A percentile compares a stretch with the other conserved stretches of the same genome.
Evolutionary conservation across 2,329 filamentous ascomycete species (phyloP).

Genomic region (Chaetomium olivaceum): DNA sequence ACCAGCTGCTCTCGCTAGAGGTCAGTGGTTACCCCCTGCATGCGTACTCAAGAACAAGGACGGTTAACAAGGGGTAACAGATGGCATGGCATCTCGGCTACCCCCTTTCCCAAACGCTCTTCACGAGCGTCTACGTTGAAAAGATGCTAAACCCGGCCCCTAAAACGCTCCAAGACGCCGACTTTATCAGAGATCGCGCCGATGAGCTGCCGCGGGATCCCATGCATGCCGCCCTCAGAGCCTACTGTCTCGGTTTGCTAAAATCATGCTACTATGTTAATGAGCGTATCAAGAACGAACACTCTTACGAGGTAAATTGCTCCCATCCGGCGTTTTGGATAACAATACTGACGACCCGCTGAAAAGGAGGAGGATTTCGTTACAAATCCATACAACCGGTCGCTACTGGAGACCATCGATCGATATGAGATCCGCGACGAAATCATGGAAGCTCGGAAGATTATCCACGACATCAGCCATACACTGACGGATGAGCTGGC

Average conservation of each 20-base stretch:
- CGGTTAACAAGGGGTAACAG: constrained; percentile 45
- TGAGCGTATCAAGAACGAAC: constrained; percentile 73
- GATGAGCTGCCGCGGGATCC: constrained; percentile 41
- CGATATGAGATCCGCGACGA: constrained; percentile 55
- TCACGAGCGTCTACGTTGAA: constrained; percentile 90
- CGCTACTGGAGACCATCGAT: constrained; percentile 67
- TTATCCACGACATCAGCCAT: constrained; percentile 48
- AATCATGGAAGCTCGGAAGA: constrained; percentile 55
- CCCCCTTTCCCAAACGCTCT: constrained; percentile 88
- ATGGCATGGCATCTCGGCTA: constrained; percentile 98
- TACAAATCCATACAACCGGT: constrained; percentile 83
- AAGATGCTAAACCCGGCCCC: constrained; percentile 73
- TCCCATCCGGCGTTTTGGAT: neutral
- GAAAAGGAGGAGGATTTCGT: constrained; percentile 91
- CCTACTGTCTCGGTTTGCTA: constrained; percentile 82
- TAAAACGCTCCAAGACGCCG: constrained; percentile 61
- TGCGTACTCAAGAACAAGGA: neutral
- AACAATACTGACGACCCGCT: constrained; percentile 1
- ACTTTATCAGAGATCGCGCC: constrained; percentile 53
- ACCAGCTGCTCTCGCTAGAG: constrained; percentile 87
- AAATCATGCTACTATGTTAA: constrained; percentile 83
- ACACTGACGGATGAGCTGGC: constrained; percentile 45
- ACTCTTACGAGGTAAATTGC: constrained; percentile 77
- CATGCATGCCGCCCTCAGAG: constrained; percentile 68
- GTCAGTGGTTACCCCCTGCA: constrained; percentile 46